Conservation (phyloP, 1,284 basidiomycete species). For the Tilletia walkeri region DNA sequence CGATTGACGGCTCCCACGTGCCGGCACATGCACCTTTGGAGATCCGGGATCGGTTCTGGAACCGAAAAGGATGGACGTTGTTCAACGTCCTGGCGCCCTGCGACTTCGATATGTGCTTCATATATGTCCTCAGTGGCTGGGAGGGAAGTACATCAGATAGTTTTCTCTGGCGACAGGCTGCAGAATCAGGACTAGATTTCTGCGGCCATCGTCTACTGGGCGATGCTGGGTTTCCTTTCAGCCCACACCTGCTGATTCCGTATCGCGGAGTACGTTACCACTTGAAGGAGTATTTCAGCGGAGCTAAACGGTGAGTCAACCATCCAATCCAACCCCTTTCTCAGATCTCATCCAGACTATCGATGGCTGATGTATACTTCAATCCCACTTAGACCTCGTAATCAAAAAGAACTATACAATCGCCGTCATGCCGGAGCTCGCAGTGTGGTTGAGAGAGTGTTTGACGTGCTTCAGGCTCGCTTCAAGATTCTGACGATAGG, state of each 20-base stretch:
- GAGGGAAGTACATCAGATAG: slow-evolving; percentile 57
- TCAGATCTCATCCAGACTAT: not conserved
- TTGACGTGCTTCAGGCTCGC: slow-evolving; percentile 28
- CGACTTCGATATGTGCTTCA: slow-evolving; percentile 54
- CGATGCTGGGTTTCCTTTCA: slow-evolving; percentile 20
- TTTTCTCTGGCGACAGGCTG: slow-evolving; percentile 47
- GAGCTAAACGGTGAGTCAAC: not conserved
- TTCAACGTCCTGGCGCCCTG: slow-evolving; percentile 57
- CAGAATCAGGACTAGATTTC: slow-evolving; percentile 46
- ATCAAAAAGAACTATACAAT: slow-evolving; percentile 27
- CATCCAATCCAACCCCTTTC: no score
- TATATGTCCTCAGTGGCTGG: slow-evolving; percentile 56
- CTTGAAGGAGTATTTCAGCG: slow-evolving; percentile 27
- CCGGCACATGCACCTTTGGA: slow-evolving; percentile 39
- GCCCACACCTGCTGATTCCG: slow-evolving; percentile 49
- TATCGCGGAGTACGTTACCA: slow-evolving; percentile 39
- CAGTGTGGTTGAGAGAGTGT: slow-evolving; percentile 27
- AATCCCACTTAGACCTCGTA: slow-evolving; percentile 19
- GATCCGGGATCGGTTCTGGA: slow-evolving; percentile 41
- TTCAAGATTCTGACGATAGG: slow-evolving; percentile 25
- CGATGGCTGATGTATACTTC: no score
- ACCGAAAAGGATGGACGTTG: slow-evolving; percentile 56
- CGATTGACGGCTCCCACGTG: slow-evolving; percentile 59
- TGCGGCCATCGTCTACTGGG: slow-evolving; percentile 55
- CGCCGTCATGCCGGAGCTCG: slow-evolving; percentile 23